These are phyloP conservation scores for Zizania palustris DNA, from an alignment of 202 grass and related monocot species.

Conservation along the genomic window DNA sequence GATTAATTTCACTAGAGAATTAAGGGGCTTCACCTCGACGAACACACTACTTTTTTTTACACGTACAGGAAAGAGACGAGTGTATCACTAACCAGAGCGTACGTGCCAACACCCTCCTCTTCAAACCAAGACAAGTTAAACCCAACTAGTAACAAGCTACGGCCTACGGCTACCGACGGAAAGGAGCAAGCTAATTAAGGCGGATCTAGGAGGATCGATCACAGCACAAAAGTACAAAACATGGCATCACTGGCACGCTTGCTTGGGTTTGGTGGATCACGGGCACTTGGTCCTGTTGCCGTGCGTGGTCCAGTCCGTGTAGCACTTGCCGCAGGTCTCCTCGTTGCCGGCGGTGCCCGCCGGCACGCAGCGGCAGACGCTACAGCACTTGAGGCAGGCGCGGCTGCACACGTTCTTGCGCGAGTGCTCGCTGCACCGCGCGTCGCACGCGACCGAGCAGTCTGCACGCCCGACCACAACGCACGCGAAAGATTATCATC, in stretches of 20 bases:
- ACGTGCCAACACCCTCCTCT: not conserved
- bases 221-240: not conserved
- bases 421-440: slow-evolving; percentile 70
- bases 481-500: not conserved
- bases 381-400: slow-evolving; percentile 88
- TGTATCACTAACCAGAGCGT: not conserved
- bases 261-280: not conserved
- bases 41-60: not conserved
- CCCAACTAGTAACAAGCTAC: not conserved
- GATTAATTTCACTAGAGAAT: not conserved
- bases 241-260: not conserved
- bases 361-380: slow-evolving; percentile 85
- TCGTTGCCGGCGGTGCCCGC: slow-evolving; percentile 79
- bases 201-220: not conserved
- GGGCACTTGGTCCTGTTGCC: slow-evolving; percentile 98
- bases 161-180: too few species aligned
- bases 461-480: slow-evolving; percentile 38
- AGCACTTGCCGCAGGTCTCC: slow-evolving; percentile 90
- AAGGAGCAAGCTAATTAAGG: not conserved
- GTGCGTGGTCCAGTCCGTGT: slow-evolving; percentile 91
- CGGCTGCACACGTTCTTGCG: slow-evolving; percentile 72
- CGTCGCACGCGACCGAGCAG: slow-evolving; percentile 67
- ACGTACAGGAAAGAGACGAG: not conserved
- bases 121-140: not conserved
- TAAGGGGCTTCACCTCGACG: not conserved